Conservation (phyloP, 495 filamentous ascomycete species). For the Sporormia fimetaria region DNA sequence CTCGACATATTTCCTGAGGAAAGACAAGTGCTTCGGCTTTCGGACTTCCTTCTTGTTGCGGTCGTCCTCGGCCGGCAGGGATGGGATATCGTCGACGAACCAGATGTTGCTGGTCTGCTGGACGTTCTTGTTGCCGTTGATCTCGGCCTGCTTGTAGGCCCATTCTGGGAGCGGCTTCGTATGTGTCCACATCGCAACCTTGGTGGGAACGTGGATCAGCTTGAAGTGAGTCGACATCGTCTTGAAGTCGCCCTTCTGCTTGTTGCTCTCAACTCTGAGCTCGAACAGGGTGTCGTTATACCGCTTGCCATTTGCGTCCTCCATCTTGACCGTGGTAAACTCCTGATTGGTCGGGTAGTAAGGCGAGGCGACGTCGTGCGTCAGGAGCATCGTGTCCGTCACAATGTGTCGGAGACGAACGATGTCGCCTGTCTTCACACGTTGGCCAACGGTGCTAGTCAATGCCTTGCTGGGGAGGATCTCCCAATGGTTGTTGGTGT, state of each 20-base stretch:
- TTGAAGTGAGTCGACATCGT: conserved; percentile 88
- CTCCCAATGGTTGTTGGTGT: conserved; percentile 98
- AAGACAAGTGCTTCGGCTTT: conserved; percentile 71
- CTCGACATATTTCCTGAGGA: conserved; percentile 91
- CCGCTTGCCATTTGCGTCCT: conserved; percentile 63
- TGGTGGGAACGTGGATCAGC: conserved; percentile 80
- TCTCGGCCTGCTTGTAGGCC: conserved; percentile 94
- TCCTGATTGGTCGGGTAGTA: conserved; percentile 97
- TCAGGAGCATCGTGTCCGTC: conserved; percentile 77
- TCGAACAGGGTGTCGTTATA: conserved; percentile 90
- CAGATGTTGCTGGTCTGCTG: conserved; percentile 84
- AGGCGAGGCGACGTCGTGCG: conserved; percentile 98
- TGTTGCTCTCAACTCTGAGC: conserved; percentile 77
- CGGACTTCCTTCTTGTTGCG: conserved; percentile 61
- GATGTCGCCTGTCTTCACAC: conserved; percentile 74
- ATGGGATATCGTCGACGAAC: conserved; percentile 84
- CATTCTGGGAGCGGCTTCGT: conserved; percentile 87
- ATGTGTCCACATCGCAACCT: conserved; percentile 98
- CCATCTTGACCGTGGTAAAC: conserved; percentile 71
- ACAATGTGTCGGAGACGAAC: conserved; percentile 79
- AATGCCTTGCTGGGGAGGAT: conserved; percentile 57
- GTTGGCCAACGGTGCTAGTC: conserved; percentile 40
- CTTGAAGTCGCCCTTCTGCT: conserved; percentile 72
- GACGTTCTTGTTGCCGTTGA: conserved; percentile 98
- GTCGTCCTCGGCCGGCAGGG: conserved; percentile 52